A percentile compares a stretch with the other conserved stretches of the same genome.
These are phyloP conservation scores for Cladophialophora chaetospira DNA, from an alignment of 2,329 filamentous ascomycete genomes.

Conservation along the genomic window DNA sequence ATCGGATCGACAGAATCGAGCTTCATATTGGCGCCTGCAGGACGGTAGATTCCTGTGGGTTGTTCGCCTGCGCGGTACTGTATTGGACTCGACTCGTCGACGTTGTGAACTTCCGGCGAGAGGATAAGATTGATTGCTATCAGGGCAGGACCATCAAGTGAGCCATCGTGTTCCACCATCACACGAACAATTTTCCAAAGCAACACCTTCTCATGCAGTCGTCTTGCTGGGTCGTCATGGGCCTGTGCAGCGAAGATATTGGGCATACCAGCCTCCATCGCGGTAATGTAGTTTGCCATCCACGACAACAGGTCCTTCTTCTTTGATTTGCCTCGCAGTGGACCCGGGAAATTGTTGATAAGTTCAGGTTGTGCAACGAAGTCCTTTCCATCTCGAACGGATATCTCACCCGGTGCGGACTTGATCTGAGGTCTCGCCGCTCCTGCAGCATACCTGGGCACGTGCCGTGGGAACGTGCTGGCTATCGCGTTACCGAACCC, in stretches of 20 bases:
- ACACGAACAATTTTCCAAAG: conserved; percentile 84
- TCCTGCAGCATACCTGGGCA: conserved; percentile 80
- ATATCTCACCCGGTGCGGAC: conserved; percentile 78
- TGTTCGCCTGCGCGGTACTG: conserved; percentile 43
- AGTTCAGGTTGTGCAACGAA: conserved; percentile 71
- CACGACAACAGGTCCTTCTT: conserved; percentile 90
- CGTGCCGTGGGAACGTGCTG: conserved; percentile 83
- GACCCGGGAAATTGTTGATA: conserved; percentile 82
- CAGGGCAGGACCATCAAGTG: conserved; percentile 72
- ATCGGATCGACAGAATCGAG: conserved; percentile 70
- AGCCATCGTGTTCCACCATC: conserved; percentile 83
- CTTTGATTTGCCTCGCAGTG: conserved; percentile 84
- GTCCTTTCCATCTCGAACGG: conserved; percentile 73
- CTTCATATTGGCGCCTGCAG: conserved; percentile 44
- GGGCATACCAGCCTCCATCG: conserved; percentile 60
- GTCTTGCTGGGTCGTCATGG: conserved; percentile 61
- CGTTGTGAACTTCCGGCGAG: conserved; percentile 55
- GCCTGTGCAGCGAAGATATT: conserved; percentile 41
- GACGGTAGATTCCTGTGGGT: conserved; percentile 45
- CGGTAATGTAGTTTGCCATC: conserved; percentile 75
- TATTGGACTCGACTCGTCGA: conserved; percentile 28
- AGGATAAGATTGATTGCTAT: conserved; percentile 75
- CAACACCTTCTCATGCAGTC: conserved; percentile 75
- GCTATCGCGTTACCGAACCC: conserved; percentile 81
- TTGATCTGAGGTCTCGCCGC: conserved; percentile 75